phyloP scores from a whole-genome alignment of 257 asterid genomes.

The Salvia rosmarinus region DNA sequence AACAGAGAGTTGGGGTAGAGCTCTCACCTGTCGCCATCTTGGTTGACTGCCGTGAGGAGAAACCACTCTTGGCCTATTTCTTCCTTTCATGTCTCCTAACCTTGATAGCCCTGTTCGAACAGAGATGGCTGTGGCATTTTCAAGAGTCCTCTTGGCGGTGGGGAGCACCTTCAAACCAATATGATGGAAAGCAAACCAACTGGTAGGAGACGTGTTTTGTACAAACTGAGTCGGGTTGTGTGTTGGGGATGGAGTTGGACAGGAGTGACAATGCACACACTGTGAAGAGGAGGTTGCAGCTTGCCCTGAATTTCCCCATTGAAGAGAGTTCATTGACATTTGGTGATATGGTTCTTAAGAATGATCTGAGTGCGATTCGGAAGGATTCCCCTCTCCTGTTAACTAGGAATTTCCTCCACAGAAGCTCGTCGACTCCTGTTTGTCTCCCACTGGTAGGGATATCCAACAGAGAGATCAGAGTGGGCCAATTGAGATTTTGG shows the following conservation, averaged over 20 bases:
- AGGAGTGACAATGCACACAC: slow-evolving; percentile 88
- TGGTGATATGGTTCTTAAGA: slow-evolving; percentile 87
- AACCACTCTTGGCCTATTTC: slow-evolving; percentile 29
- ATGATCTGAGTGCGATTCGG: slow-evolving; percentile 83
- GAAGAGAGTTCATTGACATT: slow-evolving; percentile 92
- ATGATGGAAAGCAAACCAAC: slow-evolving; percentile 69
- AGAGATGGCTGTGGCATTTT: slow-evolving; percentile 92
- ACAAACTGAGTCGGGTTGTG: slow-evolving; percentile 93
- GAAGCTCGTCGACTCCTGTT: slow-evolving; percentile 97
- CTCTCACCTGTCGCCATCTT: slow-evolving; percentile 64
- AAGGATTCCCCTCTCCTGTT: slow-evolving; percentile 85
- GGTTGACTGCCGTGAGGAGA: slow-evolving; percentile 53
- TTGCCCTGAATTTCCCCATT: slow-evolving; percentile 79
- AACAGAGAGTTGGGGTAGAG: slow-evolving; percentile 49
- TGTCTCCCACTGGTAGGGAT: slow-evolving; percentile 88
- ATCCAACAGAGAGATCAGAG: slow-evolving; percentile 82
- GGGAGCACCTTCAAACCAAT: slow-evolving; percentile 61
- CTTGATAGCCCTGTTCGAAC: slow-evolving; percentile 90
- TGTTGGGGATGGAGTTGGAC: slow-evolving; percentile 92
- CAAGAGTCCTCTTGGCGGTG: slow-evolving; percentile 63
- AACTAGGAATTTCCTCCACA: slow-evolving; percentile 75
- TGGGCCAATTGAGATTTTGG: slow-evolving; percentile 86
- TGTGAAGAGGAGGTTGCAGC: slow-evolving; percentile 86
- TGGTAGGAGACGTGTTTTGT: slow-evolving; percentile 88
- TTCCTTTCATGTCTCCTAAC: slow-evolving; percentile 70